Conservation (phyloP, 2,329 filamentous ascomycete species). For the Trichoderma citrinoviride region DNA sequence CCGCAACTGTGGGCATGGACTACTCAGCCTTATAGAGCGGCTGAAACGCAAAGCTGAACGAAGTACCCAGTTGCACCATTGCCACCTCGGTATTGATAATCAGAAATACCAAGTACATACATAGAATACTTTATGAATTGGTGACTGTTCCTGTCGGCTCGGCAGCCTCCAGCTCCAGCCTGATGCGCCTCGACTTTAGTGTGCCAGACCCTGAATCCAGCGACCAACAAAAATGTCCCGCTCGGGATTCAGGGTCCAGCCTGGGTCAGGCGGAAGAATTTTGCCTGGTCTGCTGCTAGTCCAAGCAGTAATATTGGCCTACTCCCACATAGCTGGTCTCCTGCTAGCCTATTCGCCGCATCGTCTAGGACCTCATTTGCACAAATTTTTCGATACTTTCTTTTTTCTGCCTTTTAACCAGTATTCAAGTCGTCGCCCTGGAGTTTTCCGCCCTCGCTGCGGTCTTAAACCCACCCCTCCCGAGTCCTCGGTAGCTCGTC, state of each 20-base stretch:
- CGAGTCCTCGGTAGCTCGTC: too few relatives aligned
- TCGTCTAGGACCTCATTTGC: conserved; percentile 10
- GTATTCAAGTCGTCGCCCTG: too few relatives aligned
- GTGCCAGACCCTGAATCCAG: conserved; percentile 4
- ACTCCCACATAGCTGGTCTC: conserved; percentile 1
- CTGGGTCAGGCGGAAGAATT: conserved; percentile 9
- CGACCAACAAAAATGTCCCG: conserved; percentile 12
- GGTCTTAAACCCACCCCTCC: not conserved
- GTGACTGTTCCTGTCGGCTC: not conserved
- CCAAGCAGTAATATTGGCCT: not conserved
- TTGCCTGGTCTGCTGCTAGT: not conserved
- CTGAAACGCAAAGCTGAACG: too few relatives aligned
- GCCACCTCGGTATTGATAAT: too few relatives aligned
- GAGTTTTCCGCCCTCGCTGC: too few relatives aligned
- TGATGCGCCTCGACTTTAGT: conserved; percentile 1
- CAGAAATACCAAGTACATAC: too few relatives aligned
- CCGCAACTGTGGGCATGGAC: too few relatives aligned
- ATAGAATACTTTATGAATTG: not conserved
- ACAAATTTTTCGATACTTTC: not conserved
- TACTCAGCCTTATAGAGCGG: too few relatives aligned
- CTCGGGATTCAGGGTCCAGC: conserved; percentile 19
- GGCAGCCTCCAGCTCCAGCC: conserved; percentile 7
- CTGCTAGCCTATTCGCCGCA: conserved; percentile 6
- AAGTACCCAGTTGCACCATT: too few relatives aligned
- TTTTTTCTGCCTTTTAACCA: not conserved